Evolutionary conservation across 2,329 filamentous ascomycete genomes (phyloP).

Genomic region (Myotisia sp.): DNA sequence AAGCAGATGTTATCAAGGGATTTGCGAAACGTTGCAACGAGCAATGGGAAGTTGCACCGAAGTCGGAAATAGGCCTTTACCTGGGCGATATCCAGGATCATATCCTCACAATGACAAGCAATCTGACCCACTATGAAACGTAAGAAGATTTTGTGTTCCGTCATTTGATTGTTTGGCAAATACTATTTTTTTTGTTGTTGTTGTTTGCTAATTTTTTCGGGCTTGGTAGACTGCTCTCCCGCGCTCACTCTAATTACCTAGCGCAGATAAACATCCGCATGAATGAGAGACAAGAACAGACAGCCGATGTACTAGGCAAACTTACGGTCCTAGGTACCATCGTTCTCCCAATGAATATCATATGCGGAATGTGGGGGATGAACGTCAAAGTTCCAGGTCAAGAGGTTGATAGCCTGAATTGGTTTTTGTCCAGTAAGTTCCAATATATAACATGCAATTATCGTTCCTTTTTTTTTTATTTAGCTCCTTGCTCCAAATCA

Average conservation of each 20-base stretch:
- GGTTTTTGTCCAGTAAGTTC: slow-evolving; percentile 50
- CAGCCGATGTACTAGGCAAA: slow-evolving; percentile 84
- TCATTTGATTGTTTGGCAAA: slow-evolving; percentile 11
- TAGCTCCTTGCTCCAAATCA: slow-evolving; percentile 2
- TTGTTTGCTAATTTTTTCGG: slow-evolving; percentile 11
- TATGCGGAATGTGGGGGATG: slow-evolving; percentile 98
- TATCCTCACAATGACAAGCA: slow-evolving; percentile 96
- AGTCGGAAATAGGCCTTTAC: slow-evolving; percentile 93
- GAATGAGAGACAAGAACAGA: slow-evolving; percentile 95
- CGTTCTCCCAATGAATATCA: slow-evolving; percentile 96
- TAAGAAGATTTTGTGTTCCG: slow-evolving; percentile 32
- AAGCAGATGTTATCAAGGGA: slow-evolving; percentile 97
- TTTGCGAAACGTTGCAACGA: slow-evolving; percentile 98
- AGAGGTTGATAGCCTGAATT: slow-evolving; percentile 59
- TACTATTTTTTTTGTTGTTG: neutral
- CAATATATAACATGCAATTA: too few relatives aligned
- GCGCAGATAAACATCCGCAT: slow-evolving; percentile 98
- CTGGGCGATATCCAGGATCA: slow-evolving; percentile 97
- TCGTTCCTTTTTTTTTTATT: slow-evolving; percentile 4
- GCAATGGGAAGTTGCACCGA: slow-evolving; percentile 88
- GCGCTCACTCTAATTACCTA: slow-evolving; percentile 93
- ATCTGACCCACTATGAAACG: slow-evolving; percentile 92
- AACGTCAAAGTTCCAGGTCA: slow-evolving; percentile 94
- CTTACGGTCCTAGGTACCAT: slow-evolving; percentile 93
- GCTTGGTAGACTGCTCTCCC: slow-evolving; percentile 59